Conservation (phyloP, 2,329 filamentous ascomycete genomes). For the Phyllosticta citrichinensis region DNA sequence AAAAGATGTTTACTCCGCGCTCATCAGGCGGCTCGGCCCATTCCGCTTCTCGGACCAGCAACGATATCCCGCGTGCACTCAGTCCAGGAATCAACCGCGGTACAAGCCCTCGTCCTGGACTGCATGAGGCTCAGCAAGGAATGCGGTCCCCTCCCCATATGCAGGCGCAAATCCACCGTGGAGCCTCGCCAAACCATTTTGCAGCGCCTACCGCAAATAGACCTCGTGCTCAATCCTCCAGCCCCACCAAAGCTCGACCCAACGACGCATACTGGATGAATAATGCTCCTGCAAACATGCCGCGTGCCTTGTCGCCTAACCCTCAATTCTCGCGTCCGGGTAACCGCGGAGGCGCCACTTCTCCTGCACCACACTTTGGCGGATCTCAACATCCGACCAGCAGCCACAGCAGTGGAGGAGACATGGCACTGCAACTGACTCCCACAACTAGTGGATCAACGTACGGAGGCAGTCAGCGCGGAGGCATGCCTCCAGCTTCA, state of each 20-base stretch:
- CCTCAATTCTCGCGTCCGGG: constrained; percentile 38
- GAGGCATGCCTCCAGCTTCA: constrained; percentile 17
- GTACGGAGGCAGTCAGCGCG: constrained; percentile 29
- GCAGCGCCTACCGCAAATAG: constrained; percentile 22
- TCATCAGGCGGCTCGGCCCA: constrained; percentile 13
- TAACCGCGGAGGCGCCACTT: neutral
- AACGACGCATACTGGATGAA: constrained; percentile 16
- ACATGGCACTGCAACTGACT: constrained; percentile 36
- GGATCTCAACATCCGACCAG: constrained; percentile 41
- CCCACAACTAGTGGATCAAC: constrained; percentile 19
- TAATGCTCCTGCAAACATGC: constrained; percentile 26
- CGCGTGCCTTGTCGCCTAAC: constrained; percentile 42
- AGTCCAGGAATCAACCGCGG: constrained; percentile 60
- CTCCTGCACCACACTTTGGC: constrained; percentile 8
- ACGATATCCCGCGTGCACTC: constrained; percentile 38
- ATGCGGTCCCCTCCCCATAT: neutral
- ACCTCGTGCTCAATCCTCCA: constrained; percentile 27
- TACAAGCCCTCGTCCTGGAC: constrained; percentile 47
- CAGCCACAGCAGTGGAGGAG: constrained; percentile 23
- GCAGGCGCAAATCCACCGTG: constrained; percentile 28
- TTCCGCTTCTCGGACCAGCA: constrained; percentile 25
- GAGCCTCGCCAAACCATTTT: constrained; percentile 57
- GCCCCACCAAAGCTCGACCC: constrained; percentile 31
- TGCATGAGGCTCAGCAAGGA: constrained; percentile 28
- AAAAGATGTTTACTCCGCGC: constrained; percentile 57